phyloP scores from a whole-genome alignment of 1,139 yeast species.

The Magnusiomyces tetraspermus region DNA sequence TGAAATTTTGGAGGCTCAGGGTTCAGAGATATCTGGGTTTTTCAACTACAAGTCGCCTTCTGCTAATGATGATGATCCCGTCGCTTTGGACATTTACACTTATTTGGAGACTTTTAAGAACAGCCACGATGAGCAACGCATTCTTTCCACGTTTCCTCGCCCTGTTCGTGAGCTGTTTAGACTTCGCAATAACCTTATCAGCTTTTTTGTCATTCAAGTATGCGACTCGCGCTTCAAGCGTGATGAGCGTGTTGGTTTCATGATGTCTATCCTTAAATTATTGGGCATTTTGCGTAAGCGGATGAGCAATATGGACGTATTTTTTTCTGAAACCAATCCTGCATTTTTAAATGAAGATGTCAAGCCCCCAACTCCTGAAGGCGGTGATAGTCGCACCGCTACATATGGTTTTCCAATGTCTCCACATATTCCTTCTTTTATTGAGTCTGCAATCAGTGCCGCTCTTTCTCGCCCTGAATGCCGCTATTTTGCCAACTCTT shows the following conservation, averaged over 20 bases:
- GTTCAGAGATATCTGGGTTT: conserved; percentile 45
- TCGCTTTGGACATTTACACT: conserved; percentile 57
- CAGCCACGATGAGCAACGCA: conserved; percentile 17
- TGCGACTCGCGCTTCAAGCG: conserved; percentile 43
- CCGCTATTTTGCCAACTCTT: conserved; percentile 52
- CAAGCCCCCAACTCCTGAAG: neutral
- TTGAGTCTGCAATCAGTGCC: conserved; percentile 70
- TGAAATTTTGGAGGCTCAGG: conserved; percentile 64
- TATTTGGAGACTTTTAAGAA: conserved; percentile 49
- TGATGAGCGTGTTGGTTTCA: conserved; percentile 59
- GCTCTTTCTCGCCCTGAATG: conserved; percentile 78
- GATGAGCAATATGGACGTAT: conserved; percentile 56
- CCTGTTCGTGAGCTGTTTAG: conserved; percentile 59
- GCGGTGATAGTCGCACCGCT: neutral
- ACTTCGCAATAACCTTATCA: conserved; percentile 57
- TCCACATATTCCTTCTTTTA: conserved; percentile 69
- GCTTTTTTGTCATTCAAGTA: conserved; percentile 56
- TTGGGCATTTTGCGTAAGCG: conserved; percentile 58
- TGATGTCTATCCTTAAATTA: conserved; percentile 60
- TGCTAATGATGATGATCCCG: conserved; percentile 46
- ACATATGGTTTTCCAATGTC: conserved; percentile 28
- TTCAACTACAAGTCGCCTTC: conserved; percentile 47
- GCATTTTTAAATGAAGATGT: conserved; percentile 20
- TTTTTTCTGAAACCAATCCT: conserved; percentile 33
- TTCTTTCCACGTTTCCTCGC: conserved; percentile 55